Percentiles rank a stretch among this genome's conserved stretches.
Conservation (phyloP, 345 rosid genomes). For the Gossypium stocksii region DNA sequence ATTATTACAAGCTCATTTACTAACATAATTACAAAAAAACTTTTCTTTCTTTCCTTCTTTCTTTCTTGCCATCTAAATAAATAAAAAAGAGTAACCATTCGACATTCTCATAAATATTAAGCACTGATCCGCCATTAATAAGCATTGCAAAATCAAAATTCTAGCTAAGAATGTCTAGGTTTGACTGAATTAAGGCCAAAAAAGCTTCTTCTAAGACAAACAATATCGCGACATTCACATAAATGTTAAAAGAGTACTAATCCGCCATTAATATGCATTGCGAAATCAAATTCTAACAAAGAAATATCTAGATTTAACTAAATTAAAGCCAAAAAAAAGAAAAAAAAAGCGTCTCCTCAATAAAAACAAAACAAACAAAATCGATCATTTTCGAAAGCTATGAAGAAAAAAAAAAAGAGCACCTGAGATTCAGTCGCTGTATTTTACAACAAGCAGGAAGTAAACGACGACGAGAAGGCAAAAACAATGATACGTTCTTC, state of each 20-base stretch:
- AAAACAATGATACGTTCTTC: constrained; percentile 30
- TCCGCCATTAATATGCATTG: not conserved
- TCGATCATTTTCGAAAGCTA: not conserved
- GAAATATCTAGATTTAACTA: not conserved
- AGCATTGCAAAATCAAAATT: not conserved
- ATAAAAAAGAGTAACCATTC: not conserved
- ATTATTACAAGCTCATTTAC: not conserved
- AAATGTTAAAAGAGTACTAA: not conserved
- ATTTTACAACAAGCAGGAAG: constrained; percentile 64
- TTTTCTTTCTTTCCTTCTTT: not conserved
- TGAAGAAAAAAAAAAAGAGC: not conserved
- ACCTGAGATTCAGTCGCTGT: constrained; percentile 64
- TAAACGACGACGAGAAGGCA: constrained; percentile 39
- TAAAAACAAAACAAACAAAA: not conserved
- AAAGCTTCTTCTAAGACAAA: too few species aligned
- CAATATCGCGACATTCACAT: not conserved
- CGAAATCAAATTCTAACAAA: not conserved
- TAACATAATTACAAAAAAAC: not conserved
- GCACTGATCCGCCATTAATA: not conserved
- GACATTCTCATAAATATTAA: not conserved
- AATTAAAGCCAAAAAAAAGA: not conserved
- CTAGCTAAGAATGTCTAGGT: not conserved
- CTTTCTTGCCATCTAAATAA: not conserved
- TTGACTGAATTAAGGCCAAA: not conserved
- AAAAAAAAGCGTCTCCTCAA: not conserved